Percentiles rank a stretch among this genome's conserved stretches.
Conservation (phyloP, 2,329 filamentous ascomycete species). For the Hymenoscyphus fraxineus region DNA sequence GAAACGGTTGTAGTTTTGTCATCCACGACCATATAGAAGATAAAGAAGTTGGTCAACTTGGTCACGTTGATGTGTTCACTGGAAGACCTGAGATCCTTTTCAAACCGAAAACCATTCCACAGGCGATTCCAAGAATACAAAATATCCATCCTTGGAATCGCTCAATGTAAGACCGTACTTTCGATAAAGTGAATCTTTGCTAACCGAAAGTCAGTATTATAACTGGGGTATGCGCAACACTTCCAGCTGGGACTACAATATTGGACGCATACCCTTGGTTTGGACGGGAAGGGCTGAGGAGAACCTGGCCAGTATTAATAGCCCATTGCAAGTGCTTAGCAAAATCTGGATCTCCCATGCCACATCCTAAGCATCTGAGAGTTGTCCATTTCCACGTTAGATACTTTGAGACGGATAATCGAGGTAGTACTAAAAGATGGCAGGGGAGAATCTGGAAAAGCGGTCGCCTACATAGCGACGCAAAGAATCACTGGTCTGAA, state of each 20-base stretch:
- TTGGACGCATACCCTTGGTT: neutral
- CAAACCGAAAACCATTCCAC: neutral
- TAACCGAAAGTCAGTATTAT: neutral
- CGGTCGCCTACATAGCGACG: neutral
- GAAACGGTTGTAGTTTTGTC: no score
- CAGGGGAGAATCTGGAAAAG: neutral
- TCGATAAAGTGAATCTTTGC: neutral
- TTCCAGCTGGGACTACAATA: neutral
- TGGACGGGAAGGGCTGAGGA: neutral
- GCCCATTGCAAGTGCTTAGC: neutral
- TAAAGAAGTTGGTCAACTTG: no score
- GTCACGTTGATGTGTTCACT: no score
- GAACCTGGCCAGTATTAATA: fast-evolving
- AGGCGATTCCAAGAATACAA: neutral
- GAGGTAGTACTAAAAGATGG: neutral
- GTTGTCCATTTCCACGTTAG: neutral
- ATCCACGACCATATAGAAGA: neutral
- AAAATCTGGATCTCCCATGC: neutral
- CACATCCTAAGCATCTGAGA: neutral
- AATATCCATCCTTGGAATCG: neutral
- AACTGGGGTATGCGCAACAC: neutral
- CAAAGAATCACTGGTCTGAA: neutral
- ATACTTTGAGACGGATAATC: neutral
- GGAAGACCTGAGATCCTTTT: neutral
- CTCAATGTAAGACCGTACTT: neutral